Evolutionary conservation across 2,329 filamentous ascomycete genomes (phyloP).

Genomic region (Neophaeococcomyces aloes): DNA sequence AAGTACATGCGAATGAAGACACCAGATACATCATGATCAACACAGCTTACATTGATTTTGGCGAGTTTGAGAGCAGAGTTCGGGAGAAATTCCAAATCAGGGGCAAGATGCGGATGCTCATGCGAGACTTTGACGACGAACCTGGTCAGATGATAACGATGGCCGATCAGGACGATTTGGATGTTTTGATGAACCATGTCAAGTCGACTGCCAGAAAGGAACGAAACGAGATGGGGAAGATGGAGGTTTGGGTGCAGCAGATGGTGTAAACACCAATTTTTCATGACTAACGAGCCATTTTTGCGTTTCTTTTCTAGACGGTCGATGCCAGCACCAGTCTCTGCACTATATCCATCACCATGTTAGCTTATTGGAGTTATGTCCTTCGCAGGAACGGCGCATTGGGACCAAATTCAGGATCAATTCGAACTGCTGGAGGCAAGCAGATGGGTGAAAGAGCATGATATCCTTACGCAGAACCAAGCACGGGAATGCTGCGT

Average conservation of each 20-base stretch:
- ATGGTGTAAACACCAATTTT: slow-evolving; percentile 1
- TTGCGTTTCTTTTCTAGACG: too few species aligned
- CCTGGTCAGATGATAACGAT: slow-evolving; percentile 87
- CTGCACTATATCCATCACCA: too few species aligned
- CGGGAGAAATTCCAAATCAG: slow-evolving; percentile 72
- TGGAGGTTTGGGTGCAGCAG: slow-evolving; percentile 62
- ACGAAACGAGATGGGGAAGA: slow-evolving; percentile 73
- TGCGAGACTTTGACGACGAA: slow-evolving; percentile 57
- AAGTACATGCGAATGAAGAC: slow-evolving; percentile 76
- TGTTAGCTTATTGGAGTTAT: too few species aligned
- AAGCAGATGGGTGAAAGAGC: too few species aligned
- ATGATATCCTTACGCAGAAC: too few species aligned
- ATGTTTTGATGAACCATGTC: slow-evolving; percentile 67
- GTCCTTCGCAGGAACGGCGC: too few species aligned
- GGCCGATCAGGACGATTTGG: slow-evolving; percentile 90
- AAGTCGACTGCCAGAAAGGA: slow-evolving; percentile 61
- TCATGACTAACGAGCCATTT: background rate
- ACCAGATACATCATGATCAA: slow-evolving; percentile 82
- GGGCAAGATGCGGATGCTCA: slow-evolving; percentile 61
- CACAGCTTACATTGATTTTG: slow-evolving; percentile 51
- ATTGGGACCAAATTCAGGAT: too few species aligned
- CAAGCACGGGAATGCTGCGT: too few species aligned
- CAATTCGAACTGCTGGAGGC: too few species aligned
- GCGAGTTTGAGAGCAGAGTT: slow-evolving; percentile 67
- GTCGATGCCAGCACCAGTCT: too few species aligned